Percentiles rank a stretch among this genome's conserved stretches.
Evolutionary conservation across 768 basidiomycete genomes (phyloP).

Genomic region (Leccinum uliginosum): DNA sequence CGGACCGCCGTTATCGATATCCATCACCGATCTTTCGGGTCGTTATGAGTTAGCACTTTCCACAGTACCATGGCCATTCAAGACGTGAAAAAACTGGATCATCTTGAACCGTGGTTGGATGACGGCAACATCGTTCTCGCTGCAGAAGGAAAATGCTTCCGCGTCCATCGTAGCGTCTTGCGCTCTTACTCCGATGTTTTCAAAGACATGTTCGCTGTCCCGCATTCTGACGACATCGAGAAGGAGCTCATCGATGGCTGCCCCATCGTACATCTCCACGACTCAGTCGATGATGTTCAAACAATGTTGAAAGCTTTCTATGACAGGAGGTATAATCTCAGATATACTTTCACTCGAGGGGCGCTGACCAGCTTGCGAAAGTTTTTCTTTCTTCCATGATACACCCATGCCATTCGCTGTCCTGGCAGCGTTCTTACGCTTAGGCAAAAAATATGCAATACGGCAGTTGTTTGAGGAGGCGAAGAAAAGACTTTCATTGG

Average conservation of each 20-base stretch:
- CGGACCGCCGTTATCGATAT: background rate
- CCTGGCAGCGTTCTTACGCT: constrained; percentile 8
- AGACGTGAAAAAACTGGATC: background rate
- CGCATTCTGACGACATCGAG: constrained; percentile 1
- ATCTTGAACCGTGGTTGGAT: constrained; percentile 22
- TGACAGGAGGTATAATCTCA: constrained; percentile 9
- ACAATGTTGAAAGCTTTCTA: constrained; percentile 18
- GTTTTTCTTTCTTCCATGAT: constrained; percentile 4
- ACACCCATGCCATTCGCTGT: constrained; percentile 10
- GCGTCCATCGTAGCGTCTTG: constrained; percentile 30
- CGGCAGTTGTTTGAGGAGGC: constrained; percentile 11
- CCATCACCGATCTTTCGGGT: background rate
- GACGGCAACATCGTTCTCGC: constrained; percentile 31
- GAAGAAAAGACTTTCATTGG: constrained; percentile 1
- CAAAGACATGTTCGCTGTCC: constrained; percentile 24
- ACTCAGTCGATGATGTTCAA: constrained; percentile 12
- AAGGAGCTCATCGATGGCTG: constrained; percentile 16
- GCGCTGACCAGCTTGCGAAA: background rate
- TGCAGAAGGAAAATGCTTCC: constrained; percentile 24
- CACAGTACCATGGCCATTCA: background rate
- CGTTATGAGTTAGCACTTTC: background rate
- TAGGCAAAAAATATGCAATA: constrained; percentile 15
- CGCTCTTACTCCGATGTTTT: constrained; percentile 28
- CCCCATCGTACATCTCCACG: constrained; percentile 17
- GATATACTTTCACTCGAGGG: background rate